Evolutionary conservation across 805 yeast species (phyloP).

Genomic region (Metschnikowia lunata): DNA sequence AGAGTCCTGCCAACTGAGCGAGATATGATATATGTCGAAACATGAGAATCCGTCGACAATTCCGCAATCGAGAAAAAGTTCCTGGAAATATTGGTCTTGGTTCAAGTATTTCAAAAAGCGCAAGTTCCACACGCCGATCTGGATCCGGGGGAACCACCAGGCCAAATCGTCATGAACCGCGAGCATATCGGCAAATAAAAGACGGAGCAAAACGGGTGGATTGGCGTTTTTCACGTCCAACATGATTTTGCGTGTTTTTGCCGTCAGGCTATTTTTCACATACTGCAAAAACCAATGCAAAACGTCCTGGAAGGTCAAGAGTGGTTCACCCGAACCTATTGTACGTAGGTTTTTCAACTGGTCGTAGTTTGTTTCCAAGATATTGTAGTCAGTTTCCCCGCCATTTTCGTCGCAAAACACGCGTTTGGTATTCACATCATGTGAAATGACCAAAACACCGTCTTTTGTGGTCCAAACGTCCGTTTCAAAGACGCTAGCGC

Average conservation of each 20-base stretch:
- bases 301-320: conserved; percentile 29
- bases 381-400: conserved; percentile 30
- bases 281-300: conserved; percentile 30
- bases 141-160: conserved; percentile 38
- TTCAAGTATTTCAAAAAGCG: conserved; percentile 35
- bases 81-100: conserved; percentile 34
- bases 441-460: conserved; percentile 36
- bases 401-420: conserved; percentile 34
- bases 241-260: conserved; percentile 26
- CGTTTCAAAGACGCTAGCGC: conserved; percentile 40
- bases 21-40: conserved; percentile 35
- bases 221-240: conserved; percentile 39
- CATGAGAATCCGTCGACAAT: conserved; percentile 18
- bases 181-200: conserved; percentile 27
- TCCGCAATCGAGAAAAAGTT: conserved; percentile 12
- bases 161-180: conserved; percentile 25
- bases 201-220: conserved; percentile 30
- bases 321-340: conserved; percentile 29
- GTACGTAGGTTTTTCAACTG: conserved; percentile 22
- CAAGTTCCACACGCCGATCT: conserved; percentile 41
- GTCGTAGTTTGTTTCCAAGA: conserved; percentile 28
- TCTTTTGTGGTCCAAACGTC: conserved; percentile 40
- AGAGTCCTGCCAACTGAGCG: conserved; percentile 32
- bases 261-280: conserved; percentile 13
- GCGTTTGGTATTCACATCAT: conserved; percentile 37